A percentile compares a stretch with the other conserved stretches of the same genome.
Conservation (phyloP, 495 filamentous ascomycete genomes). For the Pseudomonodictys pantanalensis region DNA sequence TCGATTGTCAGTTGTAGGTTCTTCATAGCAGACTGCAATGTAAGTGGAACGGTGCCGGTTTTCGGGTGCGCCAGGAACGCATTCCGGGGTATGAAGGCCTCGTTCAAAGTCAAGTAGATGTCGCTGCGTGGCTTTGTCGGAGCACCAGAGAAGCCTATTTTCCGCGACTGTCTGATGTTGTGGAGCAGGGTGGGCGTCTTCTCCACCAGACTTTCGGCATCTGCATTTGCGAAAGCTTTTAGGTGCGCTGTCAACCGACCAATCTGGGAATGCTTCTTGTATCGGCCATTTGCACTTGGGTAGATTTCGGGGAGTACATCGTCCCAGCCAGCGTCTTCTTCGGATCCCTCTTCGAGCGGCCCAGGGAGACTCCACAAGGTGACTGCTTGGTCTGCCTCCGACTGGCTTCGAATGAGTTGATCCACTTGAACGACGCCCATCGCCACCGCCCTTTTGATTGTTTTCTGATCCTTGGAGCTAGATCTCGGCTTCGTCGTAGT, state of each 20-base stretch:
- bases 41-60: slow-evolving; percentile 68
- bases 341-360: slow-evolving; percentile 47
- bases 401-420: slow-evolving; percentile 68
- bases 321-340: slow-evolving; percentile 63
- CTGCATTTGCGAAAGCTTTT: slow-evolving; percentile 68
- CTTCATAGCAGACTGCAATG: slow-evolving; percentile 56
- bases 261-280: slow-evolving; percentile 64
- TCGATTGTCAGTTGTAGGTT: slow-evolving; percentile 90
- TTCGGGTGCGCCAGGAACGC: slow-evolving; percentile 77
- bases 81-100: slow-evolving; percentile 70
- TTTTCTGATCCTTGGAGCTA: slow-evolving; percentile 37
- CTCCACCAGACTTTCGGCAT: slow-evolving; percentile 75
- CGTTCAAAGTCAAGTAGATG: slow-evolving; percentile 84
- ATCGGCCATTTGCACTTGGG: slow-evolving; percentile 67
- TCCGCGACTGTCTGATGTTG: slow-evolving; percentile 70
- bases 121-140: slow-evolving; percentile 84
- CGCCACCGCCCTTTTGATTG: slow-evolving; percentile 66
- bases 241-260: slow-evolving; percentile 74
- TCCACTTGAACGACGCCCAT: slow-evolving; percentile 81
- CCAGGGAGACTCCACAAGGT: slow-evolving; percentile 70
- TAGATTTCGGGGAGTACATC: slow-evolving; percentile 70
- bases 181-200: slow-evolving; percentile 86
- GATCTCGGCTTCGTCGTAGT: slow-evolving; percentile 46
- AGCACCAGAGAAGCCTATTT: slow-evolving; percentile 93
- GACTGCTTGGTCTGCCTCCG: slow-evolving; percentile 72